Evolutionary conservation across 2,329 filamentous ascomycete genomes (phyloP), one percentile per base, ranked within the genome.

Genomic region (Cladosporium sphaerospermum): DNA sequence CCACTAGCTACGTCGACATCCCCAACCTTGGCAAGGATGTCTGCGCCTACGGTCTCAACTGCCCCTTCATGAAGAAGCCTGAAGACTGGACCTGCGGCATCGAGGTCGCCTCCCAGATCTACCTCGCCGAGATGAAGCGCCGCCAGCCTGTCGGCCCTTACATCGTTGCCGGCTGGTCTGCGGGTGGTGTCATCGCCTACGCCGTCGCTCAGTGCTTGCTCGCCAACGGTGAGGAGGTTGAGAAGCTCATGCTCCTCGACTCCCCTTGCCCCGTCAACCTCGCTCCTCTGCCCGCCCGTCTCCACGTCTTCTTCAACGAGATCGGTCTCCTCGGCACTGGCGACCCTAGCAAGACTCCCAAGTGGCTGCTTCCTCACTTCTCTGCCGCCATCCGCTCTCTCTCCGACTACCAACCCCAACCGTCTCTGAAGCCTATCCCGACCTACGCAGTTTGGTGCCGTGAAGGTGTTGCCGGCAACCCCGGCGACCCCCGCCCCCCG

Each of bases 341-440:
- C 28, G 75, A 76, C 68, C 73, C 69, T 60, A 74, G 63, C 59
- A 84, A 83, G 67, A 80, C 85, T 37, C 86, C 86, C 0, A 72
- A 78, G n/a, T 89, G 86, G 86, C 77, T 89, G 13, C 77, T 87
- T 2, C 83, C 83, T 53, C 86, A 90, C 70, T 89, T 89, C 67
- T 78, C 81, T 0, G 81, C 84, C 18, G 82, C 83, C 16, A 83
- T 89, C 52, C 76, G 78, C 46, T 84, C 84, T 13, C 73, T 90
- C 31, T 84, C 83, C 62, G 82, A 80, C 64, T 89, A 89, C 69
- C 79, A 82, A 10, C 82, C 85, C 6, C 76, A 78, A 60, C 81
- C 81, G 3, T 82, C 86, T 64, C 74, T 83, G 34, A 73, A 76
- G 44, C 80, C 79, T 37, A 83, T 85, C 37, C 78, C 79, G 18